These are phyloP conservation scores for Microdochium nivale DNA, from an alignment of 2,329 filamentous ascomycete genomes.

Conservation along the genomic window DNA sequence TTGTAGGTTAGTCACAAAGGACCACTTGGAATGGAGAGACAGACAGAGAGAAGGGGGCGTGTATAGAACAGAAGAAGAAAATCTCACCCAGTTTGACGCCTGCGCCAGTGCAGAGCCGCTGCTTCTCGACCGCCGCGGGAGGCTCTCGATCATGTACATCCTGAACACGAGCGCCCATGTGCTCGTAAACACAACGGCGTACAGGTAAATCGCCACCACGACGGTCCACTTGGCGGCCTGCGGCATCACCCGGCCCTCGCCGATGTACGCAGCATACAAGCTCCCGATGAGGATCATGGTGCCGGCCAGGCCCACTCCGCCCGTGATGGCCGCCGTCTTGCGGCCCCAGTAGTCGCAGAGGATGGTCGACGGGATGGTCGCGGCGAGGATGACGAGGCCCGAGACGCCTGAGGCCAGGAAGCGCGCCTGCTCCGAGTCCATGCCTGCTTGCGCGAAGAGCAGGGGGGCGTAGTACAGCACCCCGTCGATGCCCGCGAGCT, in stretches of 20 bases:
- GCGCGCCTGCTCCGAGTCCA: slow-evolving; percentile 30
- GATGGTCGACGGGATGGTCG: slow-evolving; percentile 25
- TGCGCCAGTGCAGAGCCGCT: slow-evolving; percentile 45
- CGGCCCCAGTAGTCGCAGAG: slow-evolving; percentile 50
- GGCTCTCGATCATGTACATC: slow-evolving; percentile 47
- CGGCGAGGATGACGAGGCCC: slow-evolving; percentile 15
- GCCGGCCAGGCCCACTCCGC: slow-evolving; percentile 38
- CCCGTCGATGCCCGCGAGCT: slow-evolving; percentile 52
- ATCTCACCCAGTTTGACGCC: slow-evolving; percentile 39
- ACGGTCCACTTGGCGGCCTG: slow-evolving; percentile 34
- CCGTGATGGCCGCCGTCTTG: slow-evolving; percentile 42
- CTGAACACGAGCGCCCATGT: slow-evolving; percentile 46
- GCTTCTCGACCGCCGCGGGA: slow-evolving; percentile 44
- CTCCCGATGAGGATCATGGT: slow-evolving; percentile 45
- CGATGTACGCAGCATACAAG: slow-evolving; percentile 37
- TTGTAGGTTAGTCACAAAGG: not conserved
- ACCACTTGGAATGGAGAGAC: not conserved
- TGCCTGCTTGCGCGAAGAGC: slow-evolving; percentile 50
- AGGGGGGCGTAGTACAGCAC: slow-evolving; percentile 54
- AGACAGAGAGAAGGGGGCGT: not conserved
- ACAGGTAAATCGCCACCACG: slow-evolving; percentile 41
- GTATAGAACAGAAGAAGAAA: no score
- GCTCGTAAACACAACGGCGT: slow-evolving; percentile 32
- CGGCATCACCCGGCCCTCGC: slow-evolving; percentile 14
- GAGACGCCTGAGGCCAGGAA: slow-evolving; percentile 16